Conservation (phyloP, 2,329 filamentous ascomycete species). For the Diaporthe destruens region DNA sequence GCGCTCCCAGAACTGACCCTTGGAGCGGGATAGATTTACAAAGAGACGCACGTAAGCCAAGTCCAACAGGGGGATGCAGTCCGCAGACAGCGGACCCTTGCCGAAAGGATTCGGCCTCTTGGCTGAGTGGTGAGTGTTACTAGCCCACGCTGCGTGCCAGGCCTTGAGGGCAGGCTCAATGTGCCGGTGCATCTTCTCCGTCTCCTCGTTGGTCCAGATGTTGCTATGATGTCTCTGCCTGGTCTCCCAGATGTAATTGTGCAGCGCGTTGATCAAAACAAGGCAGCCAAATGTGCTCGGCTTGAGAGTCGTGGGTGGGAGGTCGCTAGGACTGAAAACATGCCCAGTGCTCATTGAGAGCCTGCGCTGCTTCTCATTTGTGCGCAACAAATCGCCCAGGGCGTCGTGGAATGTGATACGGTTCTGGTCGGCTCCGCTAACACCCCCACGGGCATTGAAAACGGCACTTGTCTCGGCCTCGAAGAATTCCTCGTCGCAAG, state of each 20-base stretch:
- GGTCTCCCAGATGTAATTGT: constrained; percentile 99
- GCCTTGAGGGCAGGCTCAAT: constrained; percentile 94
- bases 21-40: constrained; percentile 91
- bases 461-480: constrained; percentile 84
- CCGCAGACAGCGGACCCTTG: constrained; percentile 84
- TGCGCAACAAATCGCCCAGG: constrained; percentile 82
- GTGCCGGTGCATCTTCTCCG: constrained; percentile 94
- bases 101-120: constrained; percentile 89
- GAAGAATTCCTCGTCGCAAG: constrained; percentile 94
- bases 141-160: constrained; percentile 94
- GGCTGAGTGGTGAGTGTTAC: constrained; percentile 85
- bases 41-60: constrained; percentile 93
- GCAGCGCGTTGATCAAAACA: constrained; percentile 91
- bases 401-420: constrained; percentile 85
- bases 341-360: constrained; percentile 54
- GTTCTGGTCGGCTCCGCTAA: constrained; percentile 76
- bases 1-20: constrained; percentile 93
- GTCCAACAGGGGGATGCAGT: constrained; percentile 91
- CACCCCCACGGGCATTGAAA: constrained; percentile 83
- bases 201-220: constrained; percentile 91
- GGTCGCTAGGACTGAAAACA: constrained; percentile 59
- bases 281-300: constrained; percentile 94
- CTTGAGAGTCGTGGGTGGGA: constrained; percentile 73
- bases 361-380: constrained; percentile 75
- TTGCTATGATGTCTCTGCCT: constrained; percentile 89